Conservation (phyloP, 192 early-diverging fungal genomes). For the Coemansia nantahalensis region DNA sequence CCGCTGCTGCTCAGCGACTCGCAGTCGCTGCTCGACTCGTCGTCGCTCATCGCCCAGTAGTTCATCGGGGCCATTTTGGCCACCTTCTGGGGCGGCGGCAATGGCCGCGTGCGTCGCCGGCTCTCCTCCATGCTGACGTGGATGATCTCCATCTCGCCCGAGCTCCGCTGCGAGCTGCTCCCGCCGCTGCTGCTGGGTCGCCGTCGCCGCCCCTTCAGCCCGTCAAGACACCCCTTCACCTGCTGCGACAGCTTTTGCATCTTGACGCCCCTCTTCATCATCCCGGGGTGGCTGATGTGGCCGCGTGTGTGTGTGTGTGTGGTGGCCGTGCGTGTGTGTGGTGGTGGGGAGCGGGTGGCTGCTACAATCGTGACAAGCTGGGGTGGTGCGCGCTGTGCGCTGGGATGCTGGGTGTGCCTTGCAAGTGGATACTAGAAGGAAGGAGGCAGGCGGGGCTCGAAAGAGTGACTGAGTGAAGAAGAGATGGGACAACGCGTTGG, state of each 20-base stretch:
- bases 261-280: constrained; percentile 4
- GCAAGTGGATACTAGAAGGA: too few relatives aligned
- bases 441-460: too few relatives aligned
- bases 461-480: too few relatives aligned
- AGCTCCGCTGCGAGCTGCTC: constrained; percentile 1
- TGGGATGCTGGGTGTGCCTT: too few relatives aligned
- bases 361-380: too few relatives aligned
- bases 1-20: too few relatives aligned
- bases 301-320: background rate
- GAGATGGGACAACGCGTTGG: too few relatives aligned
- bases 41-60: constrained; percentile 34
- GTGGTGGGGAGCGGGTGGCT: too few relatives aligned
- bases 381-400: too few relatives aligned
- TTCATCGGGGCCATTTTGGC: constrained; percentile 22
- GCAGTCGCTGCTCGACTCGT: constrained; percentile 11
- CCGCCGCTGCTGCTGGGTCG: constrained; percentile 16
- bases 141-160: constrained; percentile 12
- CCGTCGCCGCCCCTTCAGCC: constrained; percentile 26
- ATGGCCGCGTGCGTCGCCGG: constrained; percentile 1
- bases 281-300: too few relatives aligned
- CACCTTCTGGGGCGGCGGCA: background rate
- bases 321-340: too few relatives aligned
- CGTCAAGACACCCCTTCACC: constrained; percentile 20
- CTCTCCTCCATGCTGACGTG: constrained; percentile 31
- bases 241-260: constrained; percentile 45